Evolutionary conservation across 1,284 basidiomycete species (phyloP), one percentile per base, ranked within the genome.

Genomic region (Exobasidium rhododendri): DNA sequence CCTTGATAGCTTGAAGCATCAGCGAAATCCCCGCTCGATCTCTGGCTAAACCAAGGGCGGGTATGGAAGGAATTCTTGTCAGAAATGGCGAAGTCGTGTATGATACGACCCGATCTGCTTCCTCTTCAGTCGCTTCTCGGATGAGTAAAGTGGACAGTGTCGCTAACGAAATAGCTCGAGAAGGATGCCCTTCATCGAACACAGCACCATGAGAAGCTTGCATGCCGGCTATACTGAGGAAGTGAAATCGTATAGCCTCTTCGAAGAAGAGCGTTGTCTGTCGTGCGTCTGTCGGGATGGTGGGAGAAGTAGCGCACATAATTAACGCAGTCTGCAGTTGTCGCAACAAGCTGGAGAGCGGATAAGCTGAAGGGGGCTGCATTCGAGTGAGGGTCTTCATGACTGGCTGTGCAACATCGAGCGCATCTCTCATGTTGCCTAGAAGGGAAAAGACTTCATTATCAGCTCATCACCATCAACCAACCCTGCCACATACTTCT

Each of bases 101-200:
- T n/a, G n/a, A n/a, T 40, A 40, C 17, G 7, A 40, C 35, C 35
- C 35, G 17, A 7, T 40, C 17, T 7, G 20, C 20, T 31, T 26
- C 55, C 26, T 31, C 55, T 1, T 32, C 35, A 49, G 73, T 17
- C 74, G 89, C 88, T 70, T 91, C 89, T 0, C 90, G 87, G 0
- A 86, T 84, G 4, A 92, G 83, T 2, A 93, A 81, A 78, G 92
- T 92, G 0, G 89, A 91, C 17, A 91, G 82, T 74, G 93, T 91
- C 1, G 88, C 87, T 4, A 89, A 81, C 3, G 89, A 86, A 40
- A 96, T 81, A 0, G 85, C 91, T 3, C 89, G 84, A 0, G 88
- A 85, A 0, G 93, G 92, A 78, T 96, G 92, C 2, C 89, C 89
- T 14, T 83, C 78, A 17, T 17, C 17, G 17, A 10, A 40, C 0